These are phyloP conservation scores for Pseudozyma flocculosa DNA, from an alignment of 1,284 basidiomycete species.

Conservation along the genomic window DNA sequence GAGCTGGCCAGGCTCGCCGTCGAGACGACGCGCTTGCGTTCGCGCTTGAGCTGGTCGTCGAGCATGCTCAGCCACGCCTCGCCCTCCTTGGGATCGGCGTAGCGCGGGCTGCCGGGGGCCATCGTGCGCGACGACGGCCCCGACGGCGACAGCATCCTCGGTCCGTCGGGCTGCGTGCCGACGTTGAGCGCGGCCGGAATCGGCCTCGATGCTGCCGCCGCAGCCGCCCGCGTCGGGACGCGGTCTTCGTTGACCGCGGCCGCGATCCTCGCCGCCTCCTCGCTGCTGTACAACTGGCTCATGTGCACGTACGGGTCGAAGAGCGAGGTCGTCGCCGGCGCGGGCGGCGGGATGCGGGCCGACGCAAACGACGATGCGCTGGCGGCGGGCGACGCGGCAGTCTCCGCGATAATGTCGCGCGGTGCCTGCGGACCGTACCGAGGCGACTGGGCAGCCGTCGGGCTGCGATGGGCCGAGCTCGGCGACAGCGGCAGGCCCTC, in stretches of 20 bases:
- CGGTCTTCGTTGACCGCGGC: slow-evolving; percentile 1
- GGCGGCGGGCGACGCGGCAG: background rate
- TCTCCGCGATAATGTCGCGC: slow-evolving; percentile 13
- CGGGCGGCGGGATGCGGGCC: slow-evolving; percentile 18
- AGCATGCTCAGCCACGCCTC: slow-evolving; percentile 18
- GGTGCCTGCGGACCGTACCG: background rate
- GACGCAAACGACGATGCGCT: slow-evolving; percentile 1
- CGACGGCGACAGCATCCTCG: background rate
- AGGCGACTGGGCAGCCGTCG: background rate
- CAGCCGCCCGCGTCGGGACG: slow-evolving; percentile 1
- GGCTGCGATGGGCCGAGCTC: slow-evolving; percentile 13
- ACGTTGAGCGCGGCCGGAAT: too few species aligned
- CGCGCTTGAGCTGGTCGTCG: slow-evolving; percentile 18
- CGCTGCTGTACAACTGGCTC: slow-evolving; percentile 12
- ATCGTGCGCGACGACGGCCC: slow-evolving; percentile 5
- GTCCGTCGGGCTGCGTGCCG: too few species aligned
- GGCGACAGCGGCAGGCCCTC: slow-evolving; percentile 18
- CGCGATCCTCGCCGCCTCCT: slow-evolving; percentile 6
- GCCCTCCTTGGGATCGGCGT: slow-evolving; percentile 23
- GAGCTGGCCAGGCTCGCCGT: slow-evolving; percentile 2
- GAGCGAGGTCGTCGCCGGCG: slow-evolving; percentile 10
- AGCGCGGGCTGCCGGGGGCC: slow-evolving; percentile 6
- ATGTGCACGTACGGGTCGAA: slow-evolving; percentile 30
- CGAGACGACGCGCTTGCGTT: slow-evolving; percentile 19
- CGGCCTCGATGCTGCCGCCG: background rate